These are phyloP conservation scores for Fraxinus greggii DNA, from an alignment of 305 asterid genomes.

Conservation along the genomic window DNA sequence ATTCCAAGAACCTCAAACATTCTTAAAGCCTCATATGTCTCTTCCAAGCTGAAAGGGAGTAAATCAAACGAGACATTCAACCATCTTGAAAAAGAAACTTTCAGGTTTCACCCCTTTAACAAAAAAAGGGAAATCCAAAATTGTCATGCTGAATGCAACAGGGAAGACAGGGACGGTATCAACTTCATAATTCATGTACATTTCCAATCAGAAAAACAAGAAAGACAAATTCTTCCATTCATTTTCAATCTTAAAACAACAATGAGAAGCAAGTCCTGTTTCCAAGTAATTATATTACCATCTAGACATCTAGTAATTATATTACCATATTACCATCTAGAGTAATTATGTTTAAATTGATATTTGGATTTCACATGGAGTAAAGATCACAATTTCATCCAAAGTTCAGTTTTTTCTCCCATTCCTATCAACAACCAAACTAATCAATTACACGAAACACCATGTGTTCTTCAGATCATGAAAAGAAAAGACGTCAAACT, in stretches of 20 bases:
- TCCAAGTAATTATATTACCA: background rate
- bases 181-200: background rate
- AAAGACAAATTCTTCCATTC: background rate
- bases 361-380: background rate
- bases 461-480: background rate
- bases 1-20: conserved; percentile 79
- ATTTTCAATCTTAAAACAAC: background rate
- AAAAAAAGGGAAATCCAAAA: background rate
- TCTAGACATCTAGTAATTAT: background rate
- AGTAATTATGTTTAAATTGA: background rate
- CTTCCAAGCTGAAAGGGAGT: conserved; percentile 61
- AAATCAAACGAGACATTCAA: conserved; percentile 22
- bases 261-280: background rate
- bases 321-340: conserved; percentile 2
- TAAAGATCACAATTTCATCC: background rate
- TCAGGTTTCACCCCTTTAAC: background rate
- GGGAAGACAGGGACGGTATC: background rate
- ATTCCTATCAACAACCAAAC: background rate
- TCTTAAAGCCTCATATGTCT: conserved; percentile 71
- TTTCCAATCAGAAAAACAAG: background rate
- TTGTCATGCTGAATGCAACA: background rate
- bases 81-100: conserved; percentile 9
- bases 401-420: background rate
- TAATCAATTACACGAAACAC: background rate
- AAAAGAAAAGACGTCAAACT: conserved; percentile 13